These are phyloP conservation scores for Quercus glauca DNA, from an alignment of 306 rosid species.

Conservation along the genomic window DNA sequence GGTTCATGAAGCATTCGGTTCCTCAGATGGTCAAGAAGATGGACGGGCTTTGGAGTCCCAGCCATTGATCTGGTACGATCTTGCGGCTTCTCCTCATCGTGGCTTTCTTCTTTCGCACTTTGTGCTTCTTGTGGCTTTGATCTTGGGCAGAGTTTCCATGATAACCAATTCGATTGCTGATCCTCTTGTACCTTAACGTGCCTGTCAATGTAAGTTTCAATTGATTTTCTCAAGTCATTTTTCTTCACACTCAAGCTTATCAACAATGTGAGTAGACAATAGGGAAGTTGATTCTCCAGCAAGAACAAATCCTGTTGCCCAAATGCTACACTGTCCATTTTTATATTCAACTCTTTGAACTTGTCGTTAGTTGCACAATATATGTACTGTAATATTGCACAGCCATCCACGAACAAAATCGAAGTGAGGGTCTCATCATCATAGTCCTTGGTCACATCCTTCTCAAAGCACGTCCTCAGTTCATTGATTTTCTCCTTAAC, in stretches of 20 bases:
- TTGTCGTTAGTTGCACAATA: not conserved
- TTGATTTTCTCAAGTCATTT: not conserved
- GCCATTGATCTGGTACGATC: too few species aligned
- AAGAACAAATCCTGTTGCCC: not conserved
- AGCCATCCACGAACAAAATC: conserved; percentile 22
- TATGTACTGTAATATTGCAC: conserved; percentile 4
- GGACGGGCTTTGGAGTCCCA: too few species aligned
- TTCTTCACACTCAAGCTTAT: not conserved
- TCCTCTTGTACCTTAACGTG: too few species aligned
- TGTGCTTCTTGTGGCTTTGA: too few species aligned
- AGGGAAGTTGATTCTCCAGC: conserved; percentile 30
- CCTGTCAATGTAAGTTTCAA: not conserved
- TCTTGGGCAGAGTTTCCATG: too few species aligned
- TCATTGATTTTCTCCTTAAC: not conserved
- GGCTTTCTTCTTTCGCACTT: too few species aligned
- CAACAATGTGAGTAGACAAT: not conserved
- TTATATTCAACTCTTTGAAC: not conserved
- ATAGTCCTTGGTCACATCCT: not conserved
- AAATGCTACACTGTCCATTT: not conserved
- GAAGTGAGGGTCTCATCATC: not conserved
- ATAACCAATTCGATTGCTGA: too few species aligned
- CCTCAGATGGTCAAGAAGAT: too few species aligned
- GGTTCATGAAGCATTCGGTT: too few species aligned
- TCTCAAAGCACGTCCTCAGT: not conserved
- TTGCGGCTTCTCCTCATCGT: too few species aligned